Conservation (phyloP, 2,329 filamentous ascomycete genomes). For the Epichloe typhina region DNA sequence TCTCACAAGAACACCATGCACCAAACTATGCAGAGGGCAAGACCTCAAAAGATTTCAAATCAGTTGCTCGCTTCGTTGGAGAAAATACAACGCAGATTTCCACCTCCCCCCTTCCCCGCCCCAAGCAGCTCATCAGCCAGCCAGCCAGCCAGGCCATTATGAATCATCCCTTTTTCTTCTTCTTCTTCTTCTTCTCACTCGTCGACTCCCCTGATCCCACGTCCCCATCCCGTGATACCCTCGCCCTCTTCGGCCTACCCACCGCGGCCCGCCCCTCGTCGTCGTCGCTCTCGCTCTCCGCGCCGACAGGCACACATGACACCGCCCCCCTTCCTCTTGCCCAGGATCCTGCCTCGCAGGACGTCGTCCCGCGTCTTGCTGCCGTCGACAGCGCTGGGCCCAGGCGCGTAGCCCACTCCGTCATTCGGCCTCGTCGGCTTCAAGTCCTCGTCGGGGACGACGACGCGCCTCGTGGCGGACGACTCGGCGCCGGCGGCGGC, state of each 20-base stretch:
- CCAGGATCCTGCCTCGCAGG: slow-evolving; percentile 7
- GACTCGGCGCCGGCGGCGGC: too few species aligned
- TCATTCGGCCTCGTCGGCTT: slow-evolving; percentile 16
- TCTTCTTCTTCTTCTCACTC: background rate
- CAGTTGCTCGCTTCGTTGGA: background rate
- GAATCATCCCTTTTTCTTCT: background rate
- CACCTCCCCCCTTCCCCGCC: too few species aligned
- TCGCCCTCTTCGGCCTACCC: slow-evolving; percentile 14
- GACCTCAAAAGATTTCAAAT: background rate
- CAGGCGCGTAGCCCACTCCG: slow-evolving; percentile 28
- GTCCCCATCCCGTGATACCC: background rate
- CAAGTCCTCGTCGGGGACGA: background rate
- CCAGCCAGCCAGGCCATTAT: background rate
- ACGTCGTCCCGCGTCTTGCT: background rate
- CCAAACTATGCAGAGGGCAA: background rate
- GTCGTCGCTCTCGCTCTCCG: slow-evolving; percentile 22
- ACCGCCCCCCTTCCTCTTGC: slow-evolving; percentile 4
- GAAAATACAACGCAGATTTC: too few species aligned
- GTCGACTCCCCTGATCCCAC: background rate
- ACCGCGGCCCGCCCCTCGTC: slow-evolving; percentile 24
- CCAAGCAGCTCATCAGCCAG: too few species aligned
- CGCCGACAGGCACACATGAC: background rate
- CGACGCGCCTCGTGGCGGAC: slow-evolving; percentile 2
- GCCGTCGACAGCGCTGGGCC: slow-evolving; percentile 10
- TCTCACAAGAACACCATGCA: slow-evolving; percentile 4